Evolutionary conservation across 345 rosid genomes (phyloP), one percentile per base, ranked within the genome.

Genomic region (Aquilaria malaccensis): DNA sequence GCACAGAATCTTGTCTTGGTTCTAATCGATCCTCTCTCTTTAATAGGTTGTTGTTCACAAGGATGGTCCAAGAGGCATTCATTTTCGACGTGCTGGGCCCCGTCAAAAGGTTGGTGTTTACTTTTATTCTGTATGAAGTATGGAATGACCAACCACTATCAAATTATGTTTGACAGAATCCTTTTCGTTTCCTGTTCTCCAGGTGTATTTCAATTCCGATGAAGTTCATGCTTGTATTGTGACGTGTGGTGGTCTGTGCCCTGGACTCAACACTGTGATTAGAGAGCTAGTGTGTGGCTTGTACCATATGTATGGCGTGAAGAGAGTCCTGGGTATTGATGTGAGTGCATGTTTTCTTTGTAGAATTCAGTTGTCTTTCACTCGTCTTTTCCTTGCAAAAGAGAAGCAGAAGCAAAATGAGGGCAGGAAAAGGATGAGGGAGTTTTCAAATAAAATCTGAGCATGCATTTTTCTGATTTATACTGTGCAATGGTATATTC

Each of bases 161-260:
- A 37, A 37, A 37, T 37, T 37, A 9, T 37, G 7, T 37, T 37
- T 37, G 43, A 37, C 43, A 37, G 43, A 37, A 37, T 37, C 5
- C 43, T 5, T 9, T 4, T 37, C 7, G 61, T 50, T 72, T 30
- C 22, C 22, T 22, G 22, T 22, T 22, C 22, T 22, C 56, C 73
- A 84, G 95, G 82, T 84, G 32, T 85, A 85, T 67, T 89, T 89
- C 41, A 79, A 83, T 30, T 72, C 94, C 0, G 97, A 87, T 59
- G 94, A 93, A 71, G 97, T 85, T 52, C 81, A 76, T 54, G 96
- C 98, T 53, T 89, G 95, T 69, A 89, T 87, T 30, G 97, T 89
- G 48, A 89, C 98, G 30, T 92, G 98, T 41, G 98, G 98, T 10
- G 98, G 97, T 65, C 85, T 92, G 58, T 89, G 97, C 74, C 98